Base-by-base conservation (phyloP, 1,139 yeast genomes). In the Blastobotrys petasosporus region DNA sequence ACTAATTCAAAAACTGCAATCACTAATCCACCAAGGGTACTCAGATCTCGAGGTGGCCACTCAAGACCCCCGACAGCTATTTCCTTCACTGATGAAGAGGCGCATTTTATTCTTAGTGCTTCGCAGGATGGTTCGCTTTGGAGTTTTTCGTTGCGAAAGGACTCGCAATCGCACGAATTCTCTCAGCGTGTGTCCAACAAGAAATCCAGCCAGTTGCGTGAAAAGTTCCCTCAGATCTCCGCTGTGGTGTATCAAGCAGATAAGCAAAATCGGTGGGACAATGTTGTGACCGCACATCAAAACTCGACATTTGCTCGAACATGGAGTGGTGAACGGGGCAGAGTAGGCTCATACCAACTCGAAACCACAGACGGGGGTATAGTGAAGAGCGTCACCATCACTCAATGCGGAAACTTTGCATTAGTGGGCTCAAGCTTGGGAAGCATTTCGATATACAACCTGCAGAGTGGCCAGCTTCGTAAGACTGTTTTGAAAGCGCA, bases 11-110 rank as follows among this genome's bases (percentile, higher is more conserved):
- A 59, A 32, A 55, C 62, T 3, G 56, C 66, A 1, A 79, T 87
- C 30, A 81, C 83, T 4, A 79, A 94, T 5, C 95, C 97, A 1
- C 98, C 98, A 35, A 81, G 98, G 62, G 80, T 83, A 52, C 73
- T 94, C 57, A 79, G 98, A 64, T 85, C 95, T 0, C 78, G 98
- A 63, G 97, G 97, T 57, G 99, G 99, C 11, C 98, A 94, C 64
- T 80, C 96, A 2, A 84, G 87, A 17, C 96, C 98, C 5, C 95
- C 98, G 2, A 73, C 84, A 1, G 67, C 79, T 10, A 80, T 94
- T 41, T 71, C 74, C 32, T 94, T 92, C 64, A 87, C 95, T 2
- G 85, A 85, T 56, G 77, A 79, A 15, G 82, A 79, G 52, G 80
- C 95, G 0, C 98, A 94, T 65, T 86, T 80, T 65, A 63, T 94